Base-by-base conservation (phyloP, 2,329 filamentous ascomycete genomes). In the Berkeleyomyces basicola region DNA sequence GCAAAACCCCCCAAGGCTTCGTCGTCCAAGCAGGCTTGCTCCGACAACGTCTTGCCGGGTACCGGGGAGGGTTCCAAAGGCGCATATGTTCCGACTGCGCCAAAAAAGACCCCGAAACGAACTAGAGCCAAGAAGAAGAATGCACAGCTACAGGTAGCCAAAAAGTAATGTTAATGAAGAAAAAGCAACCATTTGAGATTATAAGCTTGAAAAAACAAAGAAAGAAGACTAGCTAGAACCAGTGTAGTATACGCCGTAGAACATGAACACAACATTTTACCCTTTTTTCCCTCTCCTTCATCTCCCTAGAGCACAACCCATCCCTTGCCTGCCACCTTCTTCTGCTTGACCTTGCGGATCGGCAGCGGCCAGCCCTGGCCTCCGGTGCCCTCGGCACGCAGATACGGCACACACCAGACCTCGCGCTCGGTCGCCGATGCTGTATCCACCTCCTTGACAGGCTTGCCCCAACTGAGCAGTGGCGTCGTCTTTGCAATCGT, bases 401-500 rank as follows among this genome's bases (percentile, higher is more conserved):
- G 71, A 67, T 85, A 86, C 58, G 91, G 86, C 67, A 92, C 82
- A 2, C 95, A 87, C 82, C 88, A 95, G 68, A 87, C 90, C 73
- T 93, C 86, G 58, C 91, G 80, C 66, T 74, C 71, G 1, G 69
- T 69, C 36, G 70, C 69, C 57, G 71, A 74, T 47, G 74, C 72
- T 59, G 75, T 70, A 67, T 80, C 75, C 11, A 88, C 81, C 76
- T 93, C 91, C 68, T 93, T 93, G 70, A 96, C 85, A 0, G 93
- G 92, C 76, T 97, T 97, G 3, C 90, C 88, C 67, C 92, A 90
- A 44, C 82, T 82, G 31, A 97, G 72, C 61, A 99, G 75, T 58
- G 90, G 88, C 10, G 93, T 97, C 0, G 88, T 88, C 70, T 90
- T 86, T 4, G 90, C 88, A 62, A 97, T 77, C 1, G 82, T 83